Evolutionary conservation across 2,329 filamentous ascomycete species (phyloP).

Genomic region (Dryadomyces quercus-mongolicae): DNA sequence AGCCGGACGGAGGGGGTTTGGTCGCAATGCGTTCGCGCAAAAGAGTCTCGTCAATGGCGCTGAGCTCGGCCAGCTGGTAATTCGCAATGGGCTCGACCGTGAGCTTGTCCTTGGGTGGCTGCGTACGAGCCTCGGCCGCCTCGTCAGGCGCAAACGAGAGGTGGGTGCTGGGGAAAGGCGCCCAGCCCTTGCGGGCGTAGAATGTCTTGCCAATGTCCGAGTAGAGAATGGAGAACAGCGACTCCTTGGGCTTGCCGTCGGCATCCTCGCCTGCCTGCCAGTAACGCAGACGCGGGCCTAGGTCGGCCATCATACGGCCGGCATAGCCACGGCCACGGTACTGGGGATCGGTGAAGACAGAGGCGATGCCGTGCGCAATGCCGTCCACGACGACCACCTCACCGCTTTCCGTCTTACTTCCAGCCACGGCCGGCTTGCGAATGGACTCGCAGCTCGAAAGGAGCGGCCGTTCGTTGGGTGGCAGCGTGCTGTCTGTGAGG

Average conservation of each 20-base stretch:
- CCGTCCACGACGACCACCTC: conserved; percentile 29
- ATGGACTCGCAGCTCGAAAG: conserved; percentile 54
- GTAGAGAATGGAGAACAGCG: conserved; percentile 65
- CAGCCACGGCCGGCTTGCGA: conserved; percentile 37
- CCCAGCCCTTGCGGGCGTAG: conserved; percentile 70
- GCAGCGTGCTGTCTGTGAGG: conserved; percentile 34
- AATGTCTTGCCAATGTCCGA: conserved; percentile 79
- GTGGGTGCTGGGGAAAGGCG: conserved; percentile 60
- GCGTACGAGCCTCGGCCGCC: conserved; percentile 6
- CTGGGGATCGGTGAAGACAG: conserved; percentile 61
- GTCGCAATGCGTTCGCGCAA: conserved; percentile 40
- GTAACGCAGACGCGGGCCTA: conserved; percentile 33
- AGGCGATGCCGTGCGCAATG: conserved; percentile 62
- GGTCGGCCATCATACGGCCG: conserved; percentile 57
- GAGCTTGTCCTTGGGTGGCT: conserved; percentile 13
- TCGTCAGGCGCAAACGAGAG: conserved; percentile 42
- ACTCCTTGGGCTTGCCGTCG: conserved; percentile 15
- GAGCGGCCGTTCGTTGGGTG: conserved; percentile 34
- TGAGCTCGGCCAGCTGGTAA: conserved; percentile 48
- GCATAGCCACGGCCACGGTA: conserved; percentile 67
- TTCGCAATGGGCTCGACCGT: conserved; percentile 37
- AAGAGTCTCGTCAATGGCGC: conserved; percentile 50
- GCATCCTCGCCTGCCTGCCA: conserved; percentile 19
- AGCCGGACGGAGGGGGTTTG: not conserved
- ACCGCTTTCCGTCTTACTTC: not conserved